These are phyloP conservation scores for Umbilicus rupestris DNA, from an alignment of 164 flowering plant genomes.

Conservation along the genomic window DNA sequence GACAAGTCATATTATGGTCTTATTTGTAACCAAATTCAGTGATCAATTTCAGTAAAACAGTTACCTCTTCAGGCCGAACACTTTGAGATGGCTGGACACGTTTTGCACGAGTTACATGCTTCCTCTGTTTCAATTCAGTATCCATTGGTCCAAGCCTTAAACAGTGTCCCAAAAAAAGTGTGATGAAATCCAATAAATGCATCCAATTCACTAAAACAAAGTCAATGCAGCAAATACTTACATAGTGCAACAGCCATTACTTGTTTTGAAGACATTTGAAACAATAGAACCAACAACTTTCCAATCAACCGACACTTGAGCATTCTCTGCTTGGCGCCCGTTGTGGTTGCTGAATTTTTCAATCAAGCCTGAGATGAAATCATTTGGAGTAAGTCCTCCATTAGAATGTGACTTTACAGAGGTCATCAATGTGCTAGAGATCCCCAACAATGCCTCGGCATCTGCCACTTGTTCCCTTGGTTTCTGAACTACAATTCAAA, in stretches of 20 bases:
- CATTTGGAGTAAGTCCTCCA: slow-evolving; percentile 44
- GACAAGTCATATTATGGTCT: not conserved
- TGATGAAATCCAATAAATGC: slow-evolving; percentile 4
- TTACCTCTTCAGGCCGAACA: slow-evolving; percentile 68
- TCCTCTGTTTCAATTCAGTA: slow-evolving; percentile 60
- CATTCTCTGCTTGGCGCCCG: slow-evolving; percentile 14
- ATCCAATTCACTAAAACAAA: not conserved
- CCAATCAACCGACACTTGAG: slow-evolving; percentile 29
- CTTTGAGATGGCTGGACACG: slow-evolving; percentile 34
- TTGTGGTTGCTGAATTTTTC: slow-evolving; percentile 25
- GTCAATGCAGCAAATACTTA: slow-evolving; percentile 12
- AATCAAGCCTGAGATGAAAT: slow-evolving; percentile 35
- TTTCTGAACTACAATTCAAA: slow-evolving; percentile 35
- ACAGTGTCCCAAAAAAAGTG: not conserved
- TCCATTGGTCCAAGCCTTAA: slow-evolving; percentile 67
- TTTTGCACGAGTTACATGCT: slow-evolving; percentile 29
- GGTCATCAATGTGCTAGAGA: slow-evolving; percentile 36
- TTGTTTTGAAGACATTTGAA: slow-evolving; percentile 33
- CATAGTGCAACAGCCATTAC: slow-evolving; percentile 47
- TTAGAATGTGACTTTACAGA: slow-evolving; percentile 33
- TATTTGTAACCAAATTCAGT: not conserved
- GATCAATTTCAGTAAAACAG: not conserved
- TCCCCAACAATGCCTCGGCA: slow-evolving; percentile 58
- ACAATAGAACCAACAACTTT: slow-evolving; percentile 35
- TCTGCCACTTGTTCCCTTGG: slow-evolving; percentile 76